Conservation (phyloP, 2,329 filamentous ascomycete genomes). For the Neurospora crassa region DNA sequence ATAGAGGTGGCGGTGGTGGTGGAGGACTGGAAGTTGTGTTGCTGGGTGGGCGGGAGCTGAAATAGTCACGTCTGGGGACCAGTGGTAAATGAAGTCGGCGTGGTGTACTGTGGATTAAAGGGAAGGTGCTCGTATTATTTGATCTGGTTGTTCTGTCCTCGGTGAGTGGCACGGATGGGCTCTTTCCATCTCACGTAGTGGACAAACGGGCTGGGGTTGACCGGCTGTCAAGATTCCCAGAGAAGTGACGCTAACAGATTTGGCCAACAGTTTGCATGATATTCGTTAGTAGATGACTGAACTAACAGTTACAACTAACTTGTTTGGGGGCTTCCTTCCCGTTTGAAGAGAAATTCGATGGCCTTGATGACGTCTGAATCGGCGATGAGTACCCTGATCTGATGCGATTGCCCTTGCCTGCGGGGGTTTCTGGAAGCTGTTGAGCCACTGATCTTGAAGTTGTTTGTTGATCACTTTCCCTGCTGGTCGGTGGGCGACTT, state of each 20-base stretch:
- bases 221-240: neutral
- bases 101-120: conserved; percentile 3
- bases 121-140: neutral
- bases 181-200: neutral
- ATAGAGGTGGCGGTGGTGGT: neutral
- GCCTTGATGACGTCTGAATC: neutral
- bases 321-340: neutral
- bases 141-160: neutral
- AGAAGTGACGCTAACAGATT: neutral
- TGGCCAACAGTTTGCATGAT: neutral
- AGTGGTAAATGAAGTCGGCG: conserved; percentile 11
- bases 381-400: neutral
- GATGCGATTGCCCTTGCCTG: neutral
- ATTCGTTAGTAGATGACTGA: neutral
- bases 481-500: neutral
- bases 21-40: neutral
- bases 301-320: neutral
- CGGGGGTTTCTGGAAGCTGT: neutral
- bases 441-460: neutral
- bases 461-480: neutral
- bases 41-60: neutral
- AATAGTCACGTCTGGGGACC: conserved; percentile 1
- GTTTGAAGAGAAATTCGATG: neutral
- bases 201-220: neutral
- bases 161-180: neutral